phyloP scores from a whole-genome alignment of 179 eudicot species.

The Beta corolliflora region DNA sequence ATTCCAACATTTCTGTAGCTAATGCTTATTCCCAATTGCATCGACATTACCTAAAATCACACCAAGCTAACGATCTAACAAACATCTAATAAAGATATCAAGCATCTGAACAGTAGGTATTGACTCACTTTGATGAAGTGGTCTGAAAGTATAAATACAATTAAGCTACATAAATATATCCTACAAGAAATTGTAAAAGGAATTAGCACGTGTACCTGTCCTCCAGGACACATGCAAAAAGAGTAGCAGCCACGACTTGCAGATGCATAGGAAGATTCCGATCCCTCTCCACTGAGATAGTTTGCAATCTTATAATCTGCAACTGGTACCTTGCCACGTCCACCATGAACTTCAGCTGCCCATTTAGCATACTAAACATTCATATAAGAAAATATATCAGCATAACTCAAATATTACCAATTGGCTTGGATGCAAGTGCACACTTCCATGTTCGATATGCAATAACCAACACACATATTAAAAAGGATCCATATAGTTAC shows the following conservation, averaged over 20 bases:
- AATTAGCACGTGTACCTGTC: slow-evolving; percentile 60
- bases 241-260: slow-evolving; percentile 80
- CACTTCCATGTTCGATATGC: background rate
- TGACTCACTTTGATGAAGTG: background rate
- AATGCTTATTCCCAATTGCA: background rate
- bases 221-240: slow-evolving; percentile 99
- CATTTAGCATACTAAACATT: slow-evolving; percentile 67
- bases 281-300: slow-evolving; percentile 46
- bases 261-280: slow-evolving; percentile 29
- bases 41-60: background rate
- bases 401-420: background rate
- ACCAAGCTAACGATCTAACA: background rate
- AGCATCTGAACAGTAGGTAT: background rate
- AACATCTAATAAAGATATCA: background rate
- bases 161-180: background rate
- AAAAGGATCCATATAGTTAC: background rate
- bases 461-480: background rate
- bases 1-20: background rate
- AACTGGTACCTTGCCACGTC: slow-evolving; percentile 94
- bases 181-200: background rate
- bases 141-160: background rate
- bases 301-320: slow-evolving; percentile 93
- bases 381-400: slow-evolving; percentile 17
- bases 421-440: slow-evolving; percentile 2
- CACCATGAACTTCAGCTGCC: slow-evolving; percentile 70